Evolutionary conservation across 106 monocot genomes (phyloP).

Genomic region (Allium fistulosum): DNA sequence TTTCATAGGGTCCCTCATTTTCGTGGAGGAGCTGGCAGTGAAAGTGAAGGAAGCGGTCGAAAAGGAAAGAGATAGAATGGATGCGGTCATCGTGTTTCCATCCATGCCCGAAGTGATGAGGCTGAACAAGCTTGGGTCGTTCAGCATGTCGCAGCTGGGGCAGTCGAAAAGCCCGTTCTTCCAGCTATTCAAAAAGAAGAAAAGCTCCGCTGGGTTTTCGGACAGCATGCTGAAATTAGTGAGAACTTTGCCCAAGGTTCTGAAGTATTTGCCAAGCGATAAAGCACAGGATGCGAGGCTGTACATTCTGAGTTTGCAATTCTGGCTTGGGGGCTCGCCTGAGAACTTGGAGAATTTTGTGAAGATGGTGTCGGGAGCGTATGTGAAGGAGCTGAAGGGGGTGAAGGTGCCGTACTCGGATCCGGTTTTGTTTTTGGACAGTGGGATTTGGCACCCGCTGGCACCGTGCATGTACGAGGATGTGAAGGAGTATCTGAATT

Average conservation of each 20-base stretch:
- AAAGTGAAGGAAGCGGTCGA: constrained; percentile 59
- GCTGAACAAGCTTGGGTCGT: constrained; percentile 75
- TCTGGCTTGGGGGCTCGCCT: constrained; percentile 72
- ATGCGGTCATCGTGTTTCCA: constrained; percentile 65
- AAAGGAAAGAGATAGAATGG: constrained; percentile 54
- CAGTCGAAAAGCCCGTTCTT: constrained; percentile 75
- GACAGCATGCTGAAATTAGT: constrained; percentile 75
- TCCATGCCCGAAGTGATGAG: constrained; percentile 84
- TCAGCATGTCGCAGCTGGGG: constrained; percentile 76
- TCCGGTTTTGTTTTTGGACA: constrained; percentile 56
- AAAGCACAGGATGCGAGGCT: constrained; percentile 67
- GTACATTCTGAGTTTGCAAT: constrained; percentile 75
- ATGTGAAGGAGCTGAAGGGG: constrained; percentile 46
- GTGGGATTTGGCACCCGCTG: constrained; percentile 64
- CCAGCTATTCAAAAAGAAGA: constrained; percentile 65
- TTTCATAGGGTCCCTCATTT: constrained; percentile 70
- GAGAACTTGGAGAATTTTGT: constrained; percentile 67
- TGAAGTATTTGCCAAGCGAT: constrained; percentile 73
- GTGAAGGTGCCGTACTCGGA: constrained; percentile 37
- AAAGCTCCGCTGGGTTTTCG: constrained; percentile 50
- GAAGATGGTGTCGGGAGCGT: constrained; percentile 63
- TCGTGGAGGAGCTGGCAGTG: constrained; percentile 63
- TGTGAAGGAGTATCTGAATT: constrained; percentile 69
- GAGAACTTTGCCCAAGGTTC: constrained; percentile 56
- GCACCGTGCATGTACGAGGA: constrained; percentile 67